These are phyloP conservation scores for Apophysomyces elegans DNA, from an alignment of 371 early-diverging fungal genomes.

Conservation along the genomic window DNA sequence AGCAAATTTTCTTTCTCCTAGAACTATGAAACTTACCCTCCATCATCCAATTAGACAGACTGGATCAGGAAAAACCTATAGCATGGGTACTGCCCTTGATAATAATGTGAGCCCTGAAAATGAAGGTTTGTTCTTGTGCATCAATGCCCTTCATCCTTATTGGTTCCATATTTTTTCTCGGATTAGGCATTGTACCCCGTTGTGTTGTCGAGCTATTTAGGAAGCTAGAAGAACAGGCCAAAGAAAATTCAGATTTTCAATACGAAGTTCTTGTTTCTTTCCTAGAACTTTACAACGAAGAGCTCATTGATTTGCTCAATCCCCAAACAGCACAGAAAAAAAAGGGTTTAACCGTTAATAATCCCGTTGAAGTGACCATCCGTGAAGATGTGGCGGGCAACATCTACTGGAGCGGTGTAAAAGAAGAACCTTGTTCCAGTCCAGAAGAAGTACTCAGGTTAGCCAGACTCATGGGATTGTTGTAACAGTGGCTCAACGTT, in stretches of 20 bases:
- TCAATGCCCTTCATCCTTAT: background rate
- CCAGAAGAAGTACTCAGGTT: conserved; percentile 77
- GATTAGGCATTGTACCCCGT: conserved; percentile 83
- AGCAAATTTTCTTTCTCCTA: background rate
- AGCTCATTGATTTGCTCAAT: conserved; percentile 79
- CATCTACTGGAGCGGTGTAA: conserved; percentile 85
- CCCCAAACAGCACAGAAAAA: conserved; percentile 47
- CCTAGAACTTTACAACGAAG: conserved; percentile 97
- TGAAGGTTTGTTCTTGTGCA: conserved; percentile 27
- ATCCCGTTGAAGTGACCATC: conserved; percentile 58
- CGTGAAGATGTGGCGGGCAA: conserved; percentile 90
- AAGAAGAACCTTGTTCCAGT: conserved; percentile 72
- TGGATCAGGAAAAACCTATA: conserved; percentile 96
- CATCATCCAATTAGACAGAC: conserved; percentile 64
- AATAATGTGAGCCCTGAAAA: conserved; percentile 48
- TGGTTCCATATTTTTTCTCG: conserved; percentile 10
- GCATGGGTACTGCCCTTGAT: conserved; percentile 88
- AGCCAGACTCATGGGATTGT: background rate
- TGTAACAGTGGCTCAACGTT: background rate
- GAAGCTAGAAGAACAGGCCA: conserved; percentile 34
- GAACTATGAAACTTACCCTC: too few relatives aligned
- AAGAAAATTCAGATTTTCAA: conserved; percentile 44
- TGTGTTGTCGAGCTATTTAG: conserved; percentile 71
- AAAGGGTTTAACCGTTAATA: conserved; percentile 6
- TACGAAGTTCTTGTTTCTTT: conserved; percentile 64